phyloP scores from a whole-genome alignment of 176 grass and related monocot genomes.

The Oropetium thomaeum region DNA sequence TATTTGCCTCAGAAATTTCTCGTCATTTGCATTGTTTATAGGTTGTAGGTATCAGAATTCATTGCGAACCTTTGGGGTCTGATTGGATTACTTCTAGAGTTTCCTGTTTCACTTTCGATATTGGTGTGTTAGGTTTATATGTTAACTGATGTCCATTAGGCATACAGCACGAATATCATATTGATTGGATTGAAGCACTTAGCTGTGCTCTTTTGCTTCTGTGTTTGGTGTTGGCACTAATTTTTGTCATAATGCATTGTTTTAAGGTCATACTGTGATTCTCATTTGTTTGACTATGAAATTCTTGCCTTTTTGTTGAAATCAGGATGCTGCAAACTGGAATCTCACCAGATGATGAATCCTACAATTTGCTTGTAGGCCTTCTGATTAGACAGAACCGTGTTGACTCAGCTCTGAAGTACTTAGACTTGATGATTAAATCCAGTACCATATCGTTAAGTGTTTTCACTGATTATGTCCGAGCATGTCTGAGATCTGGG shows the following conservation, averaged over 20 bases:
- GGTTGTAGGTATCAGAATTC: not conserved
- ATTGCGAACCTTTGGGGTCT: not conserved
- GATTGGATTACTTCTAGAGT: not conserved
- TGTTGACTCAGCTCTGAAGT: constrained; percentile 72
- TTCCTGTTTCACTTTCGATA: not conserved
- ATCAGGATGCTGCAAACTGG: constrained; percentile 95
- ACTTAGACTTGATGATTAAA: constrained; percentile 83
- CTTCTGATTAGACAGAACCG: constrained; percentile 60
- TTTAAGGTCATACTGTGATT: constrained; percentile 22
- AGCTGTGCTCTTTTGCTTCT: not conserved
- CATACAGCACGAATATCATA: not conserved
- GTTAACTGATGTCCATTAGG: not conserved
- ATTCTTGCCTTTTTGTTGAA: constrained; percentile 60
- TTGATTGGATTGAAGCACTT: not conserved
- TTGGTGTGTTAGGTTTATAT: not conserved
- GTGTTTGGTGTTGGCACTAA: not conserved
- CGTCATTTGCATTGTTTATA: too few species aligned
- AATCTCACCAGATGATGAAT: constrained; percentile 74
- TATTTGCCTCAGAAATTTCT: too few species aligned
- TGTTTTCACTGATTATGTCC: constrained; percentile 63
- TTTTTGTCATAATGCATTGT: not conserved
- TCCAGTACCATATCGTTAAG: constrained; percentile 54
- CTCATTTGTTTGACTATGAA: constrained; percentile 32
- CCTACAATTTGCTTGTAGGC: constrained; percentile 89
- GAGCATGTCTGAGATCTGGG: constrained; percentile 60